Evolutionary conservation across 2,329 filamentous ascomycete genomes (phyloP), one percentile per base, ranked within the genome.

Genomic region (Cordyceps farinosa): DNA sequence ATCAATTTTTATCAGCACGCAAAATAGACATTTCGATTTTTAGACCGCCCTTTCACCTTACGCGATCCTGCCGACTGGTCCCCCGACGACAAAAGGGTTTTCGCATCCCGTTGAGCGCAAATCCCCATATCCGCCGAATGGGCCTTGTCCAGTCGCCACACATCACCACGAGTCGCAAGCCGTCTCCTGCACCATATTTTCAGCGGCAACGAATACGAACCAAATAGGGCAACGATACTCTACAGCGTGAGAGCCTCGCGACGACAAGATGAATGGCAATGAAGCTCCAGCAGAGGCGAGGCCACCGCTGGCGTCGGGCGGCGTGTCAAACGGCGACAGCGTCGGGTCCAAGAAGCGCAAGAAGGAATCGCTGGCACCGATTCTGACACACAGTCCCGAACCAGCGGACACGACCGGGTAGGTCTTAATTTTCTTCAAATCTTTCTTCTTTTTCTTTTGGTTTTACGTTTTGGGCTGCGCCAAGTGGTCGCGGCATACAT

Each of bases 291-390:
- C 64, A 47, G 65, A 65, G 29, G 62, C 42, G 51, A 54, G 45
- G 66, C 45, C 47, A 27, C 45, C 56, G 30, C 45, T 59, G 30
- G 65, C 68, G n/a, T 65, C 69, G 32, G 63, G 70, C 36, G 61
- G 65, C 64, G 66, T 63, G 58, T 64, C 71, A 61, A 76, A 76
- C 64, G 70, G 72, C 61, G 70, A 67, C 60, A 73, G 68, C 58
- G 66, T 71, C n/a, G 64, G 67, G 30, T 70, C 71, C 29, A 91
- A 90, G 82, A 91, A 91, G 82, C 84, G 88, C 72, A 88, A 89
- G 80, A 91, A 91, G 82, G 87, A 88, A 48, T 83, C 82, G 61
- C 78, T 90, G 68, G 90, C 90, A 78, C 89, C 89, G 70, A 91
- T 91, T 72, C 89, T 91, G 76, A 91, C 88, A 47, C 88, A 90